Conservation (phyloP, 2,329 filamentous ascomycete species). For the Conoideocrella luteorostrata region DNA sequence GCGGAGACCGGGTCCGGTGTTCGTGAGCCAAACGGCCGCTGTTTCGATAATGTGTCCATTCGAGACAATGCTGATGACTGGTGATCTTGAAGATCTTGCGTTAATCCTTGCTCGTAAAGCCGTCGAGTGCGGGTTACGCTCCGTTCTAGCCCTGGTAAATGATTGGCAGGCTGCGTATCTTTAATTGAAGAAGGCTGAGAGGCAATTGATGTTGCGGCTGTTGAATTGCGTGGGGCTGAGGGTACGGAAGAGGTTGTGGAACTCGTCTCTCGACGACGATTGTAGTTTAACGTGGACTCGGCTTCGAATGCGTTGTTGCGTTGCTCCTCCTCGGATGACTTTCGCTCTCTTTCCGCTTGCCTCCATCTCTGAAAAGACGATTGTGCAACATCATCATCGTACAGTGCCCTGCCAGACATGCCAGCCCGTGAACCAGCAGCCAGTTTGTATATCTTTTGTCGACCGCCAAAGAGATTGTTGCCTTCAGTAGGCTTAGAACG, state of each 20-base stretch:
- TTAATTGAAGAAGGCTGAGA: slow-evolving; percentile 50
- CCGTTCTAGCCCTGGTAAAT: slow-evolving; percentile 49
- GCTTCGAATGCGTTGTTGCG: slow-evolving; percentile 31
- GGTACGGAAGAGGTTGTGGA: slow-evolving; percentile 72
- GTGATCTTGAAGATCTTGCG: slow-evolving; percentile 73
- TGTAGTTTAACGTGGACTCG: slow-evolving; percentile 54
- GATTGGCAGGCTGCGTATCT: slow-evolving; percentile 35
- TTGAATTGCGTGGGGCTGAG: slow-evolving; percentile 67
- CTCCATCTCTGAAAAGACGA: slow-evolving; percentile 79
- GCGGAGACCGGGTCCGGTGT: slow-evolving; percentile 43
- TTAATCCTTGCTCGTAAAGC: slow-evolving; percentile 77
- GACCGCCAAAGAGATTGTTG: slow-evolving; percentile 88
- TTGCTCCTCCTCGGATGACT: slow-evolving; percentile 33
- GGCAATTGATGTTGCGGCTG: slow-evolving; percentile 78
- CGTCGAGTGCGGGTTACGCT: slow-evolving; percentile 64
- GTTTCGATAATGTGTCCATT: slow-evolving; percentile 69
- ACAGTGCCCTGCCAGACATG: slow-evolving; percentile 65
- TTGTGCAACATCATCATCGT: slow-evolving; percentile 78
- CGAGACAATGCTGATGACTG: slow-evolving; percentile 71
- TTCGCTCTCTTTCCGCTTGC: slow-evolving; percentile 52
- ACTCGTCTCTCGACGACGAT: slow-evolving; percentile 74
- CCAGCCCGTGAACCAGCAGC: slow-evolving; percentile 46
- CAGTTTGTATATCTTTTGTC: slow-evolving; percentile 93
- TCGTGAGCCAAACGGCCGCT: slow-evolving; percentile 43
- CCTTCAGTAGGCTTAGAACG: slow-evolving; percentile 78